Base-by-base conservation (phyloP, 148 eudicot species). In the Rhododendron kiyosumense region DNA sequence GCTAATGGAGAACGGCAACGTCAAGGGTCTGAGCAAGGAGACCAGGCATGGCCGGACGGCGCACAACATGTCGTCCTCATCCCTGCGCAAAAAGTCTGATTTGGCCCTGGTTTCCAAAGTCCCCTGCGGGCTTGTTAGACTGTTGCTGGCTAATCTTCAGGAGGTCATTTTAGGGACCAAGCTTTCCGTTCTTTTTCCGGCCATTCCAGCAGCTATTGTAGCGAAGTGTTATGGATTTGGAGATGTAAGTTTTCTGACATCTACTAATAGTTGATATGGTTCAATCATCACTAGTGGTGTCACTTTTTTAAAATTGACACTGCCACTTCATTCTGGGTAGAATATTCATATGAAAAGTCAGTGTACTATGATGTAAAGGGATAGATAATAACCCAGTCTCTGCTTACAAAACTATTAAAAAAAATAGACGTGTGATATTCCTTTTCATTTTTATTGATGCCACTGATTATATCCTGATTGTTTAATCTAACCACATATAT, bases 141-240 rank as follows among this genome's bases (percentile, higher is more conserved):
- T 20, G 11, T 61, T 94, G 10, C 75, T 94, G 49, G 88, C 87
- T 87, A 95, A 94, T 86, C 34, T 95, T 7, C 95, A 93, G 73
- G 95, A 94, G 88, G 95, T 95, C 36, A 79, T 94, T 84, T 79
- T 95, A 59, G 97, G 97, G 32, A 95, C 98, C 43, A 95, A 94
- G 84, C 94, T 95, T 41, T 86, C 91, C 3, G 79, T 93, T 32
- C 91, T 95, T 52, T 91, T 94, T 57, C 89, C 93, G 0, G 93
- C 95, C 85, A 89, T 95, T 34, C 98, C 97, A 3, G 83, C 92
- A 17, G 96, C 98, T 30, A 86, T 95, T 73, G 81, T 79, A 43
- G 97, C 96, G 1, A 82, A 94, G 24, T 78, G 12, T 36, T 85
- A 81, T 20, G 67, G 86, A 45, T 92, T 92, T 81, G 95, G 90